Conservation (phyloP, 176 grass and related monocot genomes). For the Carex kokanica region DNA sequence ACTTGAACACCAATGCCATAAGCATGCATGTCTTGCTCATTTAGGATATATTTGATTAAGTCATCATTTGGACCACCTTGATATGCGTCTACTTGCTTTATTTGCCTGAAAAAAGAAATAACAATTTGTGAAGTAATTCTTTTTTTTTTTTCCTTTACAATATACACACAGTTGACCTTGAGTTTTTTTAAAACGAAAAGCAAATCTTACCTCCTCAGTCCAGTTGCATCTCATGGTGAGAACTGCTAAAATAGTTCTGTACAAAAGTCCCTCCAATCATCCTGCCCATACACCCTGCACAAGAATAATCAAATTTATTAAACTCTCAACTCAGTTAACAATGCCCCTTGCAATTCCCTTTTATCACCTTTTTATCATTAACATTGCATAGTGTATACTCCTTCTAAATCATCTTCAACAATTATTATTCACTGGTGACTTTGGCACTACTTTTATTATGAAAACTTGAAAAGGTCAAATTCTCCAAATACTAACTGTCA, state of each 20-base stretch:
- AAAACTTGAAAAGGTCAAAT: neutral
- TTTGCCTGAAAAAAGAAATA: neutral
- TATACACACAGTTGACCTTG: neutral
- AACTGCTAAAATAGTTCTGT: conserved; percentile 25
- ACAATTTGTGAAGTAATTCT: no score
- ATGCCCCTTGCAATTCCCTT: no score
- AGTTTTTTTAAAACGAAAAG: neutral
- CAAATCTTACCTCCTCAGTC: conserved; percentile 31
- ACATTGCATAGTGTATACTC: no score
- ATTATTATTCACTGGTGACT: no score
- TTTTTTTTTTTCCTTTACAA: neutral
- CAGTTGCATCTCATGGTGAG: conserved; percentile 32
- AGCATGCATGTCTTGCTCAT: neutral
- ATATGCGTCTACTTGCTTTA: conserved; percentile 11
- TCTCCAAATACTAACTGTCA: neutral
- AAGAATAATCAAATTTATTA: neutral
- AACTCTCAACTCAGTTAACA: neutral
- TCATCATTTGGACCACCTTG: conserved; percentile 5
- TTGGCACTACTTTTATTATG: no score
- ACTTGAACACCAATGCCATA: neutral
- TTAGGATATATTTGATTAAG: neutral
- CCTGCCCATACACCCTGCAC: conserved; percentile 38
- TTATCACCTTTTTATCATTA: no score
- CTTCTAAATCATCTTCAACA: no score
- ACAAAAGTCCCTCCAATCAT: conserved; percentile 40